phyloP scores from a whole-genome alignment of 2,329 filamentous ascomycete species.

The Onygenales sp. region DNA sequence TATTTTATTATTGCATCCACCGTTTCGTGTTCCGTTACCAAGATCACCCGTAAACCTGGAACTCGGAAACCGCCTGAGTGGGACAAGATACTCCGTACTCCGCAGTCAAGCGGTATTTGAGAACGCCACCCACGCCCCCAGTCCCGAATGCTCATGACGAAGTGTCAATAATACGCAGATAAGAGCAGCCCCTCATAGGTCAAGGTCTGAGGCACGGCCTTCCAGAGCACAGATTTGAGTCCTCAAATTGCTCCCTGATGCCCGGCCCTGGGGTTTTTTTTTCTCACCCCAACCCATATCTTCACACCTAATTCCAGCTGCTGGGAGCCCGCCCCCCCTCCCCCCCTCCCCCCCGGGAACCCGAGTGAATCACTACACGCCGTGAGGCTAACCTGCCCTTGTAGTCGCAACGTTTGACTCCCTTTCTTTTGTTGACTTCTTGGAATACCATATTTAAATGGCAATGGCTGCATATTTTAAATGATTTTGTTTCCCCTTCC shows the following conservation, averaged over 20 bases:
- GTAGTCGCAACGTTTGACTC: neutral
- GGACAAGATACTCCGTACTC: neutral
- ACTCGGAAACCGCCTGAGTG: slow-evolving; percentile 2
- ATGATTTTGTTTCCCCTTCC: neutral
- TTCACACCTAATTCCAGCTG: neutral
- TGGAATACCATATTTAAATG: neutral
- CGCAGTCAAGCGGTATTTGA: neutral
- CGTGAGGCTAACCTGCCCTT: neutral
- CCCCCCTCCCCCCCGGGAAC: too few species aligned
- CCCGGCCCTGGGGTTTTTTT: neutral
- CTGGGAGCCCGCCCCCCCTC: neutral
- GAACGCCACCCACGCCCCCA: slow-evolving; percentile 3
- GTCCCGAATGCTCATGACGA: neutral
- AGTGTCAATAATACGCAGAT: neutral
- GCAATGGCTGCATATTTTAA: neutral
- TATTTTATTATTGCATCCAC: neutral
- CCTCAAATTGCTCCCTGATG: too few species aligned
- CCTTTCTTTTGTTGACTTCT: neutral
- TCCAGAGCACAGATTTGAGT: neutral
- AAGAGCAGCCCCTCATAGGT: neutral
- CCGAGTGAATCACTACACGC: neutral
- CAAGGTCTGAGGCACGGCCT: neutral
- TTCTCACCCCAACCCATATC: neutral
- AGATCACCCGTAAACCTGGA: slow-evolving; percentile 2
- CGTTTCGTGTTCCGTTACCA: neutral